Percentiles rank a stretch among this genome's conserved stretches.
Conservation (phyloP, 2,329 filamentous ascomycete genomes). For the Didymella lethalis region DNA sequence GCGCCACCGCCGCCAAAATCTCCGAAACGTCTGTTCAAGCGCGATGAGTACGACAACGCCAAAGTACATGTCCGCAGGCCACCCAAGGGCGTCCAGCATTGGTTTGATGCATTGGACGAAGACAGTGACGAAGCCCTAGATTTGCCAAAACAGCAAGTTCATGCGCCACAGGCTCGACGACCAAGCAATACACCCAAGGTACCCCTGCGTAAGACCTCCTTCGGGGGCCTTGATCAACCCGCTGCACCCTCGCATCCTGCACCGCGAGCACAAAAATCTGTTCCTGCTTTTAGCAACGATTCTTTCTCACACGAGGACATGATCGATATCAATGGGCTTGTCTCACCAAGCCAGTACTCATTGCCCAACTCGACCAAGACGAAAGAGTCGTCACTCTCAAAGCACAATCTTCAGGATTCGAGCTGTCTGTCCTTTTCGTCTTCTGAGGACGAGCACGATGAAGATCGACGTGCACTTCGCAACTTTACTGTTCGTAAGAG, state of each 20-base stretch:
- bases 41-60: conserved; percentile 55
- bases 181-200: conserved; percentile 18
- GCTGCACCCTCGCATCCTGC: conserved; percentile 15
- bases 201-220: conserved; percentile 32
- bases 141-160: conserved; percentile 22
- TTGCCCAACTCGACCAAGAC: conserved; percentile 41
- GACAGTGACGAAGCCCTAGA: conserved; percentile 48
- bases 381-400: conserved; percentile 45
- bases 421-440: conserved; percentile 53
- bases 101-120: conserved; percentile 59
- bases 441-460: conserved; percentile 49
- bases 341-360: conserved; percentile 43
- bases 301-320: conserved; percentile 35
- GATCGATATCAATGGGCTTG: conserved; percentile 33
- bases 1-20: conserved; percentile 28
- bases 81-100: conserved; percentile 59
- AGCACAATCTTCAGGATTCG: conserved; percentile 47
- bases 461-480: conserved; percentile 15
- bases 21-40: conserved; percentile 40
- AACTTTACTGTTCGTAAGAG: conserved; percentile 43
- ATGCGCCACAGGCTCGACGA: conserved; percentile 26
- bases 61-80: conserved; percentile 58
- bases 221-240: conserved; percentile 26
- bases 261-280: conserved; percentile 26
- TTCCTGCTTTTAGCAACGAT: conserved; percentile 28